Evolutionary conservation across 176 grass and related monocot species (phyloP), one percentile per base, ranked within the genome.

Genomic region (Dactylis glomerata): DNA sequence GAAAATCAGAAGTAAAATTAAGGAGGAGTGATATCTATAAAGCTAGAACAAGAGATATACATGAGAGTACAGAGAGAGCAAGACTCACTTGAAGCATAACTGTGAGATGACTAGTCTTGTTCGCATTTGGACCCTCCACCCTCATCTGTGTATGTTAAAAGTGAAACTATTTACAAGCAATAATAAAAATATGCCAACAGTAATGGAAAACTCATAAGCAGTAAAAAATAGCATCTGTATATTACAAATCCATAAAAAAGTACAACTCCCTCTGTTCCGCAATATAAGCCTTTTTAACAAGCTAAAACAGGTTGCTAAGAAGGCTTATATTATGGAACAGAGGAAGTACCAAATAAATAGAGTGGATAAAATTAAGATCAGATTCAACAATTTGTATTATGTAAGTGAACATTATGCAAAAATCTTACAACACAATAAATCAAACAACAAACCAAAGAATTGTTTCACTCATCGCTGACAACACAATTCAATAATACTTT

Each of bases 81-180:
- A 46, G 64, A 84, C 93, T 98, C 81, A 98, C 96, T 89, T 98
- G 89, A 80, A 98, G 64, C 93, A 98, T 95, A 81, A 96, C 11
- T 36, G 89, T 92, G 81, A 96, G 87, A 92, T 99, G 91, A 76
- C 83, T 85, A 87, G 93, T 89, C 84, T 82, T 93, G 78, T 94
- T 81, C 12, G 83, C 81, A 72, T 85, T 91, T 70, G 93, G 65
- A 68, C 93, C 86, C 83, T 99, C 96, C 38, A 94, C 81, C 81
- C 96, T 95, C 96, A 99, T 89, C 96, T 99, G 87, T 76, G 86
- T 74, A 81, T 84, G 58, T 78, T 31, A 76, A 79, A 31, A 85
- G 41, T 36, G 2, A 52, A 85, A 85, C 68, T 84, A 84, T 61
- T 42, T 59, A 75, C 66, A 72, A 38, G 36, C n/a, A 42, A 42